Percentiles rank a stretch among this genome's conserved stretches.
Evolutionary conservation across 1,139 yeast genomes (phyloP).

Genomic region (Nematodospora anomalae): DNA sequence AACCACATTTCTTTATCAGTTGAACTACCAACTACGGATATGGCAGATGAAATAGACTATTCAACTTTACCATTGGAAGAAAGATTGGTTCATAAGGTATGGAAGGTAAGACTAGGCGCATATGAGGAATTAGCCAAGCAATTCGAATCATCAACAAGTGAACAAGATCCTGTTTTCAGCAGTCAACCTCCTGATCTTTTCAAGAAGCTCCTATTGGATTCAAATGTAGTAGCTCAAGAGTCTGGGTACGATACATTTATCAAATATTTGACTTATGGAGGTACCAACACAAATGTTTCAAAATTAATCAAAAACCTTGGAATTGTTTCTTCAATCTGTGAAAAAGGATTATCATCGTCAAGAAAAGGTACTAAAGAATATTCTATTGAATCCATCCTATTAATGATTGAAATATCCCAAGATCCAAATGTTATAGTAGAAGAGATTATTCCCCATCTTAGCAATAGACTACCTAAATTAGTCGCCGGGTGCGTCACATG

Average conservation of each 20-base stretch:
- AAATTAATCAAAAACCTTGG: conserved; percentile 35
- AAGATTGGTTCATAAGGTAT: conserved; percentile 68
- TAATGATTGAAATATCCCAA: conserved; percentile 61
- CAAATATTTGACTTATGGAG: conserved; percentile 63
- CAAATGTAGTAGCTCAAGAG: conserved; percentile 93
- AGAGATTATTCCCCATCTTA: conserved; percentile 59
- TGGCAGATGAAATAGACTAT: conserved; percentile 58
- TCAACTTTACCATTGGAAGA: conserved; percentile 65
- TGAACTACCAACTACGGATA: conserved; percentile 17
- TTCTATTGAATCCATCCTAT: conserved; percentile 60
- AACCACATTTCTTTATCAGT: conserved; percentile 1
- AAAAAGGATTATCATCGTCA: conserved; percentile 75
- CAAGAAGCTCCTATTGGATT: conserved; percentile 64
- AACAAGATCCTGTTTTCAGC: conserved; percentile 55
- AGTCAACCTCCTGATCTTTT: conserved; percentile 38
- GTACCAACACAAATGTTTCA: conserved; percentile 35
- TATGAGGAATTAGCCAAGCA: conserved; percentile 63
- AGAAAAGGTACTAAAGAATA: conserved; percentile 74
- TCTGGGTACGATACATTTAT: conserved; percentile 62
- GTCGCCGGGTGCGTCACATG: conserved; percentile 69
- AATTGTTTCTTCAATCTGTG: conserved; percentile 63
- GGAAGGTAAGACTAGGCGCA: conserved; percentile 87
- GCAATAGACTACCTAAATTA: conserved; percentile 73
- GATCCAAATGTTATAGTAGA: conserved; percentile 68
- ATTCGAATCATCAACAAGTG: conserved; percentile 57